Conservation (phyloP, 139 green algal genomes). For the Auxenochlorella protothecoides region DNA sequence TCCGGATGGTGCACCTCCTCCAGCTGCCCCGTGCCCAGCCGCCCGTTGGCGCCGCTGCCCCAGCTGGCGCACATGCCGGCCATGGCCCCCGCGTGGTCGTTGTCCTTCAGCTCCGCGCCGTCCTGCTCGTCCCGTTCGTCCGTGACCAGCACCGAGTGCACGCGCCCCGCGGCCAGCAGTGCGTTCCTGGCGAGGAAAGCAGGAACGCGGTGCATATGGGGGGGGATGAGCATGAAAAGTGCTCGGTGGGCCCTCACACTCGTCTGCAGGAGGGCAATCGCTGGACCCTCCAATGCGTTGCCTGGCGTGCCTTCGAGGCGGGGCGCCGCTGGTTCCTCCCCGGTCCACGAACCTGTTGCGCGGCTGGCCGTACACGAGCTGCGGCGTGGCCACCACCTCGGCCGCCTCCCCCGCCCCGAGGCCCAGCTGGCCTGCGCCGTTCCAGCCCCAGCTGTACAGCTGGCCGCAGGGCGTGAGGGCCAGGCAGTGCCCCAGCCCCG, state of each 20-base stretch:
- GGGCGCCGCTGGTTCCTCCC: no score
- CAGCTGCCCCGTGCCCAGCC: conserved; percentile 18
- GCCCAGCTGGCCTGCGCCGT: conserved; percentile 14
- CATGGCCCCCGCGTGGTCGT: background rate
- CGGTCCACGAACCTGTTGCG: conserved; percentile 12
- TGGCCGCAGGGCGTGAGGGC: conserved; percentile 19
- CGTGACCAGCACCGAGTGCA: conserved; percentile 23
- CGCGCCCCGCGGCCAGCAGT: conserved; percentile 18
- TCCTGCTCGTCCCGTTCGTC: conserved; percentile 8
- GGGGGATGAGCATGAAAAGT: background rate
- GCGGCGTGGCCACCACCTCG: conserved; percentile 1
- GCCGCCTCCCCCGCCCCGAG: conserved; percentile 8
- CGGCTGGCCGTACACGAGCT: conserved; percentile 22
- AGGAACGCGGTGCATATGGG: background rate
- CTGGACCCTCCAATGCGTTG: no score
- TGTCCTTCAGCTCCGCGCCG: no score
- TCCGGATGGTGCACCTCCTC: conserved; percentile 17
- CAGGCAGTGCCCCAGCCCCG: conserved; percentile 24
- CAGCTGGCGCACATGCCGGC: conserved; percentile 4
- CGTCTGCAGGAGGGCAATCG: no score
- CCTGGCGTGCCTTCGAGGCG: no score
- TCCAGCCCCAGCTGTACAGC: conserved; percentile 31
- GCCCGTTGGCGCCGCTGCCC: conserved; percentile 15
- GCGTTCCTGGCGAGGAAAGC: background rate
- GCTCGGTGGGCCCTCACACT: no score